Evolutionary conservation across 192 early-diverging fungal genomes (phyloP).

Genomic region (Borealophlyctis nickersoniae): DNA sequence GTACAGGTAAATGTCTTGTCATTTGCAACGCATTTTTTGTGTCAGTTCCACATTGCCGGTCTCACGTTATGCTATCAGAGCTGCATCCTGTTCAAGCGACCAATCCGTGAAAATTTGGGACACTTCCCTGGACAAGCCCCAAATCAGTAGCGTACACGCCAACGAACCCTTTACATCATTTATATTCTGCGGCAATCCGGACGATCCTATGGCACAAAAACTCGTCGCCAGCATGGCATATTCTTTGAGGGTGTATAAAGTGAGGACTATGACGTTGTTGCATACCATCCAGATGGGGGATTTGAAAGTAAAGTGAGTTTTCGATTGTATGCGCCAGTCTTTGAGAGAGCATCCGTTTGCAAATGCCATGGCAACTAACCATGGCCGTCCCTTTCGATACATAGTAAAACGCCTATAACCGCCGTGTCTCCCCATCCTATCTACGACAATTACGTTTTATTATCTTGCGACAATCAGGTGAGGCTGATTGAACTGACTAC

Average conservation of each 20-base stretch:
- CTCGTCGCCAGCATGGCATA: constrained; percentile 47
- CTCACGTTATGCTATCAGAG: constrained; percentile 29
- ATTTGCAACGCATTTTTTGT: constrained; percentile 7
- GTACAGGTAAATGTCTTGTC: constrained; percentile 25
- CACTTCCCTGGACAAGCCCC: constrained; percentile 19
- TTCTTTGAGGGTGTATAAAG: constrained; percentile 48
- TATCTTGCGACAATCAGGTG: constrained; percentile 55
- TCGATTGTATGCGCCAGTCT: no score
- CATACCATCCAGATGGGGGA: constrained; percentile 43
- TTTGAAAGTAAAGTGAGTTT: constrained; percentile 34
- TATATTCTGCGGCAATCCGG: constrained; percentile 41
- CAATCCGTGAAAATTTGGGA: constrained; percentile 53
- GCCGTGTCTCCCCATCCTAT: constrained; percentile 41
- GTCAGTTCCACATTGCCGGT: no score
- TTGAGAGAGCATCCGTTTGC: not conserved
- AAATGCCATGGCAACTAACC: not conserved
- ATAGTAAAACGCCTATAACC: constrained; percentile 49
- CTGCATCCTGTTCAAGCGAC: constrained; percentile 54
- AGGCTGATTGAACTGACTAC: constrained; percentile 44
- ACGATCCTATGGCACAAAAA: constrained; percentile 33
- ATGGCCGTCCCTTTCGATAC: no score
- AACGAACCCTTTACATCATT: constrained; percentile 62
- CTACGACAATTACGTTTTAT: constrained; percentile 45
- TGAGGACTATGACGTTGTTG: constrained; percentile 45
- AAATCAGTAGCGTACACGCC: constrained; percentile 37